Evolutionary conservation across 306 rosid species (phyloP), one percentile per base, ranked within the genome.

Genomic region (Fagus crenata): DNA sequence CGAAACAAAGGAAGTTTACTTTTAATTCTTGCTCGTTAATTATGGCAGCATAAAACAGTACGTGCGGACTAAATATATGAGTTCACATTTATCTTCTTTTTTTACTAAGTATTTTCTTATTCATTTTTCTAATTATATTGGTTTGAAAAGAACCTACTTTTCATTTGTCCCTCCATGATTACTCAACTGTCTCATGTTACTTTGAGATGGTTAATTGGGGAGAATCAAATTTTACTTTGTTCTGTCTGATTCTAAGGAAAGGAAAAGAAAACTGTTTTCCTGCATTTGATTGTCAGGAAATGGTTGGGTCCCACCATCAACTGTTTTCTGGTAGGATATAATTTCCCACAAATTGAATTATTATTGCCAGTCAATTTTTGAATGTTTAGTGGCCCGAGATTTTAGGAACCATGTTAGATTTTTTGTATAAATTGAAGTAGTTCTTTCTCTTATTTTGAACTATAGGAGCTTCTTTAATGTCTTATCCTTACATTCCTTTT

Each of bases 381-480:
- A 32, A 61, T 61, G 68, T 32, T 9, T 61, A 1, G 1, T 37
- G 14, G 40, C 41, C 13, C 6, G 49, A 15, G 49, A 17, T 37
- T 65, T 65, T 6, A n/a, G 5, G 40, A 22, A 22, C 28, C 28
- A 22, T 22, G 71, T 65, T 39, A 17, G 71, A 37, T 39, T 39
- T n/a, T 3, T 67, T 37, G 49, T 28, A 67, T n/a, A 7, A 39
- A 65, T 39, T 17, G 51, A 67, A 39, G 6, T 1, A 67, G 33
- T 7, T 39, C 18, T 67, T 39, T 39, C 33, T 67, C 49, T 39
- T 39, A 3, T 64, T 39, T 32, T 67, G 31, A 37, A 67, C 49
- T 14, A 7, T 7, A 17, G 31, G 49, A 39, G 22, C 69, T 81
- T 86, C 41, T 49, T 78, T 12, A 80, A 67, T 74, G 5, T 82